Conservation (phyloP, 2,329 filamentous ascomycete genomes). For the Pseudogymnoascus pannorum region DNA sequence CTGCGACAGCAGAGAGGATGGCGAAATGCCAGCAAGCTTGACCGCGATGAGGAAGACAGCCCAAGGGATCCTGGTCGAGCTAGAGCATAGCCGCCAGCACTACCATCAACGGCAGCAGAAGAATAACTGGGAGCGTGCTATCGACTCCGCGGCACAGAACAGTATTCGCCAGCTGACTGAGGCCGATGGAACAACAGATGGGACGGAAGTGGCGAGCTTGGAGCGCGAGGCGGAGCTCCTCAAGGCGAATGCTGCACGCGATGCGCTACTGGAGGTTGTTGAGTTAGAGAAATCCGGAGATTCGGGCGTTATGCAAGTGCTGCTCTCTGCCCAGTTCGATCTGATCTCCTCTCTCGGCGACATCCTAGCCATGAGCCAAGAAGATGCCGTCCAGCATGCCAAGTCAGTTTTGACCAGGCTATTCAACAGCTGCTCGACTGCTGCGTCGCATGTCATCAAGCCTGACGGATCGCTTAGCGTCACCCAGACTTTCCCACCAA, state of each 20-base stretch:
- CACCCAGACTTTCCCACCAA: constrained; percentile 61
- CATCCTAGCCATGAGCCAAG: constrained; percentile 74
- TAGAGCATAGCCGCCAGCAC: constrained; percentile 85
- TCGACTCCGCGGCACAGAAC: constrained; percentile 83
- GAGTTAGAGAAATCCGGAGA: constrained; percentile 82
- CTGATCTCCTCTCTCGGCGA: constrained; percentile 77
- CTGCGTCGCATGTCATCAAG: constrained; percentile 79
- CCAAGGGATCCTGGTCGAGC: constrained; percentile 76
- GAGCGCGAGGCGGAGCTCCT: constrained; percentile 78
- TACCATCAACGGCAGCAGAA: constrained; percentile 77
- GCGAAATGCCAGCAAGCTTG: constrained; percentile 60
- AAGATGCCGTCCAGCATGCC: constrained; percentile 73
- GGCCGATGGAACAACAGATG: constrained; percentile 58
- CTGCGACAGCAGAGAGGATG: constrained; percentile 61
- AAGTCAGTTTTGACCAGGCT: constrained; percentile 70
- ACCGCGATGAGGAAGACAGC: constrained; percentile 78
- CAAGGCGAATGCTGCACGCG: constrained; percentile 73
- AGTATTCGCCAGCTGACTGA: constrained; percentile 71
- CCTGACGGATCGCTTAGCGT: constrained; percentile 64
- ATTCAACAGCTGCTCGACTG: constrained; percentile 65
- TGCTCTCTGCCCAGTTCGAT: constrained; percentile 87
- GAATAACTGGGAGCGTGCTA: constrained; percentile 75
- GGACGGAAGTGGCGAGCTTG: constrained; percentile 62
- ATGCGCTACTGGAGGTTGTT: constrained; percentile 66
- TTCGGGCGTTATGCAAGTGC: constrained; percentile 67